phyloP scores from a whole-genome alignment of 2,329 filamentous ascomycete genomes.

The Endocalyx cinctus region DNA sequence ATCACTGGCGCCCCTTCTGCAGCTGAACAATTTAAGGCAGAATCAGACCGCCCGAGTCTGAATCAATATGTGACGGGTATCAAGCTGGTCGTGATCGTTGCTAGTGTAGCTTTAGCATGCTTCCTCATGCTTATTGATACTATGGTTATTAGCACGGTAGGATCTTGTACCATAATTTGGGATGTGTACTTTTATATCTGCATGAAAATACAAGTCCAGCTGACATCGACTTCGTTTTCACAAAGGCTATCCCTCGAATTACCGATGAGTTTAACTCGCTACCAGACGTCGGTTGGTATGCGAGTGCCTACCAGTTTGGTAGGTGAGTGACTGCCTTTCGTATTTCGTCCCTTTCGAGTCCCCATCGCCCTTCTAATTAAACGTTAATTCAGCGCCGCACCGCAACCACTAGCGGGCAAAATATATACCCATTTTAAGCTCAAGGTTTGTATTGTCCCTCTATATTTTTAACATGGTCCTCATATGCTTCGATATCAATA shows the following conservation, averaged over 20 bases:
- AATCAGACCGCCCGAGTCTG: no score
- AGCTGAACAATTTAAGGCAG: no score
- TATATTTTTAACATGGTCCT: no score
- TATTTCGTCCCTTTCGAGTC: not conserved
- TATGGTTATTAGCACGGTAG: conserved; percentile 33
- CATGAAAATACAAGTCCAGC: no score
- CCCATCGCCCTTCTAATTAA: conserved; percentile 13
- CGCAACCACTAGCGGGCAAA: conserved; percentile 34
- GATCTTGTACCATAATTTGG: not conserved
- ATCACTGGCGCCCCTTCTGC: no score
- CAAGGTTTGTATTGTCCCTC: no score
- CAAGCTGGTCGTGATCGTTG: conserved; percentile 6
- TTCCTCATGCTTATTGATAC: conserved; percentile 33
- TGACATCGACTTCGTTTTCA: no score
- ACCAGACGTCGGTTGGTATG: conserved; percentile 43
- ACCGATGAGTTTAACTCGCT: conserved; percentile 36
- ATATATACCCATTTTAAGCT: no score
- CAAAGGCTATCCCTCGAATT: conserved; percentile 31
- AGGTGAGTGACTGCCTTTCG: conserved; percentile 4
- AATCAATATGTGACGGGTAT: conserved; percentile 10
- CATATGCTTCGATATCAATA: conserved; percentile 30
- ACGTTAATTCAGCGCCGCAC: conserved; percentile 30
- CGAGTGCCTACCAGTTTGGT: conserved; percentile 29
- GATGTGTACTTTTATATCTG: no score
- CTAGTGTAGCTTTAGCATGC: conserved; percentile 8